Base-by-base conservation (phyloP, 208 protist species). In the Trypanosoma cruzi region DNA sequence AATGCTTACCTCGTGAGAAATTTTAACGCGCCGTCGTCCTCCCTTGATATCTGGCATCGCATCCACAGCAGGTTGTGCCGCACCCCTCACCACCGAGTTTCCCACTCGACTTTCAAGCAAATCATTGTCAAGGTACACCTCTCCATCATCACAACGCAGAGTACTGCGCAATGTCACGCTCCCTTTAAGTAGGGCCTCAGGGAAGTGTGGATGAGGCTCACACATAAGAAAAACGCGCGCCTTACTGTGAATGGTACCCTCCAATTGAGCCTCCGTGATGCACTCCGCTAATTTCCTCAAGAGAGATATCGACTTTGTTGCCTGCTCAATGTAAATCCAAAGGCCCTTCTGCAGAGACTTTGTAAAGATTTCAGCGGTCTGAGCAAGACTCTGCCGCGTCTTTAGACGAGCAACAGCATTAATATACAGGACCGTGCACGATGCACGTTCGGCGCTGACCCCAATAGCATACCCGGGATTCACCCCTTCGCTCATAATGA, bases 291-390 rank as follows among this genome's bases (percentile, higher is more conserved):
- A 56, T 66, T 92, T 91, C 11, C 75, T 80, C 28, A 96, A 77
- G 28, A 96, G 78, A 31, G 90, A 93, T 53, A 96, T 96, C 16
- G 90, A 96, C 72, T 96, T 96, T 61, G 90, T 93, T 20, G 90
- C 90, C 71, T 93, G 87, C 71, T 96, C 90, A 58, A 96, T 84
- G 67, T 88, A 96, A 62, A 96, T 92, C 88, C 90, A 96, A 54
- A 96, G 57, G 1, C 90, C 90, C 62, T 94, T 93, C 63, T 94
- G 80, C 28, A 96, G 73, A 2, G 90, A 96, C 68, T 84, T 84
- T 54, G 81, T 79, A 68, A 96, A 81, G 57, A 89, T 63, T 36
- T 79, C 85, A 20, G 82, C 90, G 2, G 87, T 83, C 46, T 88
- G 82, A 26, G 83, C 76, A 66, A 96, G 89, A 49, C 75, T 84